phyloP scores from a whole-genome alignment of 1,139 yeast species.

The Suhomyces wounanorum region DNA sequence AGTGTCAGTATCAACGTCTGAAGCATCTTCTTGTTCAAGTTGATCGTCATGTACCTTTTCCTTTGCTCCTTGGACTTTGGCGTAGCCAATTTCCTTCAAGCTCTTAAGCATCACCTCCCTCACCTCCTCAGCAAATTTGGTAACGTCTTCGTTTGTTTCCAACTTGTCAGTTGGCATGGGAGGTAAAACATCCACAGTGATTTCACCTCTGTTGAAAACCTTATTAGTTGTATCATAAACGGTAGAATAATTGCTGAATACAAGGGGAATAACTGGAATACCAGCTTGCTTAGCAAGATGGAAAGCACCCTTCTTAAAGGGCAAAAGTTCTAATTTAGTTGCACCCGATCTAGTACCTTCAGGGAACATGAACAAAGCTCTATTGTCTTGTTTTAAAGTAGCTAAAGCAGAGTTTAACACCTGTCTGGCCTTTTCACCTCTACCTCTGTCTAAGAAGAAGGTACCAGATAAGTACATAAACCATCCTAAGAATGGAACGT shows the following conservation, averaged over 20 bases:
- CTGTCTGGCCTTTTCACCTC: constrained; percentile 70
- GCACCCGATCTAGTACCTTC: constrained; percentile 93
- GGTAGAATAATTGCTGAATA: constrained; percentile 80
- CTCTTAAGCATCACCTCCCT: constrained; percentile 35
- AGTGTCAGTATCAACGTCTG: constrained; percentile 20
- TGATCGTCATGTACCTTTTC: constrained; percentile 9
- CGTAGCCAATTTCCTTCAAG: constrained; percentile 37
- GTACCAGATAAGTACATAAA: constrained; percentile 90
- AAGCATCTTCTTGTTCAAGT: constrained; percentile 4
- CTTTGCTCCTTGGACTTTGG: constrained; percentile 21
- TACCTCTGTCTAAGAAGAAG: constrained; percentile 84
- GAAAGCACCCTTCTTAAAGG: constrained; percentile 97
- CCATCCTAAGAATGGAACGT: constrained; percentile 95
- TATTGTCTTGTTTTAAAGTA: constrained; percentile 56
- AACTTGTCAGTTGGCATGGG: constrained; percentile 63
- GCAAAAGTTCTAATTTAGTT: constrained; percentile 66
- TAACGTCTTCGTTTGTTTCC: constrained; percentile 58
- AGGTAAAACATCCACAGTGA: constrained; percentile 64
- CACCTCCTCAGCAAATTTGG: constrained; percentile 44
- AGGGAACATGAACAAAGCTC: constrained; percentile 85
- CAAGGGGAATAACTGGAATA: constrained; percentile 86
- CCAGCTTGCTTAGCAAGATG: constrained; percentile 92
- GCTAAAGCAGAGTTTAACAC: constrained; percentile 71
- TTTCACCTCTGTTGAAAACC: constrained; percentile 62
- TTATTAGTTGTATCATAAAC: constrained; percentile 61